Conservation (phyloP, 2,329 filamentous ascomycete species). For the Periglandula ipomoeae region DNA sequence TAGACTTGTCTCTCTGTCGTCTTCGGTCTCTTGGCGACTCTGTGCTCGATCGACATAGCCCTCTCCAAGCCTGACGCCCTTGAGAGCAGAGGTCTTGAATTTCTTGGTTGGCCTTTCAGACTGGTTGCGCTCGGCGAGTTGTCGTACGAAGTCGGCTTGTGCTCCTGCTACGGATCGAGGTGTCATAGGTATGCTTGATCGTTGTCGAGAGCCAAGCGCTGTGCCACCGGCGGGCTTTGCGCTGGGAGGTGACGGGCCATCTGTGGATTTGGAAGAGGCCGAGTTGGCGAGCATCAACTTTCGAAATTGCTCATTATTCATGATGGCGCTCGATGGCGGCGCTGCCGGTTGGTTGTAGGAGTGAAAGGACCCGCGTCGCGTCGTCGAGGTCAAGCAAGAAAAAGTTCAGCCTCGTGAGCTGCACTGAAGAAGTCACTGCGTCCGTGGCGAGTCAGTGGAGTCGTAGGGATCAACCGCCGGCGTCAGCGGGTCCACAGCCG, state of each 20-base stretch:
- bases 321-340: constrained; percentile 26
- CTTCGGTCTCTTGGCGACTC: constrained; percentile 45
- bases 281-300: constrained; percentile 55
- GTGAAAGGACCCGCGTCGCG: neutral
- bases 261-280: constrained; percentile 27
- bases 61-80: constrained; percentile 67
- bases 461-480: too few species aligned
- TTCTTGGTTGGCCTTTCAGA: constrained; percentile 53
- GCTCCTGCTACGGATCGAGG: constrained; percentile 59
- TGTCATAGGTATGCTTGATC: constrained; percentile 85
- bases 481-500: too few species aligned
- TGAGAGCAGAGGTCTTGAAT: constrained; percentile 70
- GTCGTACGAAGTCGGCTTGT: constrained; percentile 68
- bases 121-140: constrained; percentile 66
- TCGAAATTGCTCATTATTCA: constrained; percentile 96
- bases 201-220: constrained; percentile 66
- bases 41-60: constrained; percentile 81
- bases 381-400: neutral
- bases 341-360: neutral
- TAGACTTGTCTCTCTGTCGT: constrained; percentile 54
- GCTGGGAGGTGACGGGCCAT: constrained; percentile 34
- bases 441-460: too few species aligned
- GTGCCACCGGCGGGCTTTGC: constrained; percentile 25
- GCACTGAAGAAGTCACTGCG: too few species aligned
- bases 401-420: neutral